phyloP scores from a whole-genome alignment of 2,329 filamentous ascomycete genomes.

The Fusarium guadeloupense region DNA sequence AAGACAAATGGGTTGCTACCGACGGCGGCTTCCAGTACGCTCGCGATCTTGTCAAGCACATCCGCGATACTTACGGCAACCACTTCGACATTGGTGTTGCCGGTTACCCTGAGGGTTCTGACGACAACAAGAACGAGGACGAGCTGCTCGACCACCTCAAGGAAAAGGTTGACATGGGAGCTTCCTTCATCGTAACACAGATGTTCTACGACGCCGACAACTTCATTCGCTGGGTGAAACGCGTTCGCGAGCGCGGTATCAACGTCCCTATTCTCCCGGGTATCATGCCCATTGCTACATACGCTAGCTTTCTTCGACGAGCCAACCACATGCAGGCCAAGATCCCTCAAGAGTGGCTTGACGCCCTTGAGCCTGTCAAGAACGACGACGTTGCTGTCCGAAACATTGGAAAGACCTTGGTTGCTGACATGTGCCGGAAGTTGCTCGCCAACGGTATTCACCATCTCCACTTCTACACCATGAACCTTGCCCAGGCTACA shows the following conservation, averaged over 20 bases:
- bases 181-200: constrained; percentile 94
- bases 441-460: constrained; percentile 83
- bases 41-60: constrained; percentile 87
- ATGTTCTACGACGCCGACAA: constrained; percentile 99
- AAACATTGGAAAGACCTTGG: constrained; percentile 85
- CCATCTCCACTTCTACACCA: constrained; percentile 98
- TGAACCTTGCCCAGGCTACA: constrained; percentile 96
- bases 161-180: constrained; percentile 95
- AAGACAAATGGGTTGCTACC: constrained; percentile 91
- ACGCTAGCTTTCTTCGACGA: constrained; percentile 89
- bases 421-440: constrained; percentile 89
- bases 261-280: constrained; percentile 84
- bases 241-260: constrained; percentile 86
- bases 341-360: constrained; percentile 82
- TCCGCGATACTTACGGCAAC: constrained; percentile 73
- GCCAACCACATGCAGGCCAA: constrained; percentile 91
- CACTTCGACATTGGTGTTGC: constrained; percentile 98
- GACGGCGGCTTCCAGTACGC: constrained; percentile 92
- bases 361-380: constrained; percentile 88
- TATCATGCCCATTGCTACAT: constrained; percentile 91
- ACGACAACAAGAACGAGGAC: constrained; percentile 90
- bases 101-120: constrained; percentile 93
- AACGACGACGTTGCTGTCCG: constrained; percentile 94
- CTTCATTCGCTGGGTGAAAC: constrained; percentile 89
- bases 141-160: constrained; percentile 90